Base-by-base conservation (phyloP, 192 early-diverging fungal genomes). In the Coemansia erecta region DNA sequence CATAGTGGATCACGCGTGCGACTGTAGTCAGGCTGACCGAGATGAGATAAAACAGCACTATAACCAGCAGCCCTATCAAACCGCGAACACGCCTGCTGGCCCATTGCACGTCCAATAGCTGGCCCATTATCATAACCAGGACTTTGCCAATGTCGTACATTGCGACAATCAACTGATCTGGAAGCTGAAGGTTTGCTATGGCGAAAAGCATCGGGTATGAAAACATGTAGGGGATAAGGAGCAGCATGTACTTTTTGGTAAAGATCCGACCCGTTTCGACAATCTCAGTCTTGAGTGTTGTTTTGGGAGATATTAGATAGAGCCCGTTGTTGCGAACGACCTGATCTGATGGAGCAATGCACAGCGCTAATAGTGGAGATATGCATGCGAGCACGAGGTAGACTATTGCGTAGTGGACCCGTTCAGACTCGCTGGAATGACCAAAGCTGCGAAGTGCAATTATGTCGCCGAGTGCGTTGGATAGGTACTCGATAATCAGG, bases 261-360 rank as follows among this genome's bases (percentile, higher is more conserved):
- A 77, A 63, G 13, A 76, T 58, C 7, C 48, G 31, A n/a, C 50
- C 23, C 2, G 60, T 69, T 11, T 64, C 62, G 14, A 28, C 50
- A 11, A 75, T 9, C 40, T 75, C 73, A 12, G 48, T 58, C 4
- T 31, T 17, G 2, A 69, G 11, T 1, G 47, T 66, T 6, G 73
- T 62, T 56, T 62, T 47, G 0, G 66, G 73, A n/a, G 73, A 62
- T 47, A 75, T 61, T 42, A 75, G 13, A 26, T 66, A 75, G 8
- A 75, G 66, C 2, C 73, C 73, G 33, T 75, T 69, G 60, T 39
- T 58, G 14, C 73, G 73, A 26, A 75, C 66, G 21, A 75, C 54
- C 26, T 56, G 52, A 50, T 68, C 41, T 6, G 56, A 19, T 0
- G 73, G 73, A 21, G 67, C 73, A 21, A 75, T 61, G 2, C 62